Base-by-base conservation (phyloP, 768 basidiomycete species). In the Russula olivacea region DNA sequence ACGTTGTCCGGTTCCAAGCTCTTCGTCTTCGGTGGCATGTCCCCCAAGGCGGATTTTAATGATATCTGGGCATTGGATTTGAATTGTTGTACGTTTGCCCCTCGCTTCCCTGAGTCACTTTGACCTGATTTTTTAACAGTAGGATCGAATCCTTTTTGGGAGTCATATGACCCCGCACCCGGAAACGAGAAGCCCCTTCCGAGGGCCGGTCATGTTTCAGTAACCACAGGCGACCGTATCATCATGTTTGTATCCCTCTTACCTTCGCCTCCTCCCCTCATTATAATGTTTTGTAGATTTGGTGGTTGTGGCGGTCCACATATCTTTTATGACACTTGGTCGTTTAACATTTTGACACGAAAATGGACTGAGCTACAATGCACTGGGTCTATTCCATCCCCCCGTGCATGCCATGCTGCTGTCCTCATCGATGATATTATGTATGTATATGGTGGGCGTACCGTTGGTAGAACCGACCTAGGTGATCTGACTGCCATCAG, bases 261-360 rank as follows among this genome's bases (percentile, higher is more conserved):
- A 12, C 12, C 1, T 4, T 36, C 36, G 36, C 36, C 36, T 34
- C 4, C 12, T 36, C 4, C 36, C 12, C 12, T 12, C 36, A 36
- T 36, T 36, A 36, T 36, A 36, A 36, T 36, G 11, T 34, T 12
- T 36, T 36, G 36, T 12, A 36, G 12, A 36, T 36, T 99, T 68
- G 97, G 97, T 38, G 97, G 97, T 52, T 98, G 95, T 15, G 97
- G 98, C 72, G 95, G 94, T n/a, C 86, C 88, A 71, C 98, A 89
- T 75, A 96, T 98, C 72, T 98, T 98, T 77, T 98, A 98, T 73
- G 97, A 99, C 72, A 98, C 94, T 8, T 99, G 97, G 97, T 81
- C 86, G 2, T 98, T 91, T 74, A 92, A 96, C 72, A 77, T 93
- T 56, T 80, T 79, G 45, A 88, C 91, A 0, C 80, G 82, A 58